Conservation (phyloP, 345 rosid species). For the Populus euphratica region DNA sequence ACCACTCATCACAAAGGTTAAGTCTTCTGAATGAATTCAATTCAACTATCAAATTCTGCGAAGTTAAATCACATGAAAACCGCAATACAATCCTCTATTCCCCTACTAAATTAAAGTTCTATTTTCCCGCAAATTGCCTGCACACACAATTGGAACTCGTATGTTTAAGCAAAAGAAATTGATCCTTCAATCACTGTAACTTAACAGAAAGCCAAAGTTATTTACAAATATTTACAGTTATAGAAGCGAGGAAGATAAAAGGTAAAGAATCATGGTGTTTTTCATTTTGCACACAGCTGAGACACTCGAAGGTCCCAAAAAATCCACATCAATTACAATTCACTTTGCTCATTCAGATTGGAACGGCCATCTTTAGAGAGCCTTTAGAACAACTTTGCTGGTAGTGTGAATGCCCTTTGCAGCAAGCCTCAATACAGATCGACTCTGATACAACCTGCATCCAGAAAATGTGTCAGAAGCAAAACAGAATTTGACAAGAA, state of each 20-base stretch:
- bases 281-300: background rate
- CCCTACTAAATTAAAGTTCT: too few species aligned
- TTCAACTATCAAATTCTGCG: too few species aligned
- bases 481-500: background rate
- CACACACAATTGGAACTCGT: background rate
- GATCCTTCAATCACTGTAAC: background rate
- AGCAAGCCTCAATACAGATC: conserved; percentile 59
- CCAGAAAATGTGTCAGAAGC: conserved; percentile 7
- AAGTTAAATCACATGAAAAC: too few species aligned
- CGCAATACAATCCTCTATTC: too few species aligned
- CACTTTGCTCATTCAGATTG: background rate
- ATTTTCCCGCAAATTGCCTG: background rate
- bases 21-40: too few species aligned
- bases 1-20: too few species aligned
- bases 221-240: background rate
- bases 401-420: conserved; percentile 67
- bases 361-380: conserved; percentile 41
- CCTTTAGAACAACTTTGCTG: conserved; percentile 60
- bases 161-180: background rate
- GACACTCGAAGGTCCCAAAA: background rate
- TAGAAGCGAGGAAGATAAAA: background rate
- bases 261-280: background rate
- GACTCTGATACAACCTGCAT: conserved; percentile 62
- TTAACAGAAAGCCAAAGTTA: background rate
- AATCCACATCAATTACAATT: conserved; percentile 2